A percentile compares a stretch with the other conserved stretches of the same genome.
Evolutionary conservation across 2,329 filamentous ascomycete species (phyloP).

Genomic region (Alternaria sp.): DNA sequence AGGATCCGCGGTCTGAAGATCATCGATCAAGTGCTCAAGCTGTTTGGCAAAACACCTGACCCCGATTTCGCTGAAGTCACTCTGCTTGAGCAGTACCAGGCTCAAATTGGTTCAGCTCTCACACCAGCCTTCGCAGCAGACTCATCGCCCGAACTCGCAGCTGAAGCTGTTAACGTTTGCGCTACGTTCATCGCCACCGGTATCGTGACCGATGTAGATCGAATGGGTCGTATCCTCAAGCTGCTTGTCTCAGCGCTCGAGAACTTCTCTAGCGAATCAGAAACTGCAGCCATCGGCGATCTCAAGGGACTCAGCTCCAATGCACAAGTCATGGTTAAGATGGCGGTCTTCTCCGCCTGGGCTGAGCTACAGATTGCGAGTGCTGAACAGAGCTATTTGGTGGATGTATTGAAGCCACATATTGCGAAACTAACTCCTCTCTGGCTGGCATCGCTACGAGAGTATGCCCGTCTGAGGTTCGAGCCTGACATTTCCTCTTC

Average conservation of each 20-base stretch:
- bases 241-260: slow-evolving; percentile 89
- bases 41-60: slow-evolving; percentile 95
- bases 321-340: slow-evolving; percentile 97
- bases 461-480: slow-evolving; percentile 91
- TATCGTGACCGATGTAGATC: slow-evolving; percentile 95
- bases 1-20: slow-evolving; percentile 92
- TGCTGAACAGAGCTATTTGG: slow-evolving; percentile 86
- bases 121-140: slow-evolving; percentile 96
- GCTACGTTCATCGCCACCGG: slow-evolving; percentile 98
- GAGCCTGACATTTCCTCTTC: slow-evolving; percentile 97
- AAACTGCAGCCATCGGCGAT: slow-evolving; percentile 89
- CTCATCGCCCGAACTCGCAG: slow-evolving; percentile 93
- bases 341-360: slow-evolving; percentile 97
- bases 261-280: slow-evolving; percentile 84
- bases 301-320: slow-evolving; percentile 93
- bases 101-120: slow-evolving; percentile 94
- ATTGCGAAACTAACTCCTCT: slow-evolving; percentile 89
- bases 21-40: slow-evolving; percentile 88
- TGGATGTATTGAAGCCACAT: slow-evolving; percentile 88
- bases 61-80: slow-evolving; percentile 98
- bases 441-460: slow-evolving; percentile 91
- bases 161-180: slow-evolving; percentile 95
- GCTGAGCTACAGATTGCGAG: slow-evolving; percentile 96
- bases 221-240: slow-evolving; percentile 98
- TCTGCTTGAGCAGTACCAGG: slow-evolving; percentile 96